Conservation (phyloP, 352 stramenopile species). For the Phytophthora ramorum region DNA sequence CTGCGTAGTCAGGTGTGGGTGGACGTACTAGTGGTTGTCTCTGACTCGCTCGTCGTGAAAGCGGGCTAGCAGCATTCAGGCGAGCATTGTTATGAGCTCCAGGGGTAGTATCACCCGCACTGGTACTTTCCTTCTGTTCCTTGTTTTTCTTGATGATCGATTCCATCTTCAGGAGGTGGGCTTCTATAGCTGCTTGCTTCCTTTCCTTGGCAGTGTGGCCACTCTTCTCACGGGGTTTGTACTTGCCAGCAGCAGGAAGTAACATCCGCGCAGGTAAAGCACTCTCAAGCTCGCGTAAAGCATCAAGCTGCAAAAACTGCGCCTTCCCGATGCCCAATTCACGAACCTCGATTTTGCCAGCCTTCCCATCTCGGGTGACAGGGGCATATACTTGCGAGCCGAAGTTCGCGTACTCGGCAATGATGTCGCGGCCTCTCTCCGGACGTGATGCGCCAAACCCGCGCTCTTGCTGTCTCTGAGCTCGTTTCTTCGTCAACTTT, state of each 20-base stretch:
- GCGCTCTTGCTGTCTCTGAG: slow-evolving; percentile 48
- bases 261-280: slow-evolving; percentile 61
- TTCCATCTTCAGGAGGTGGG: slow-evolving; percentile 90
- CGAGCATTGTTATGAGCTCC: background rate
- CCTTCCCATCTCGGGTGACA: slow-evolving; percentile 64
- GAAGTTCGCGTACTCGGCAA: slow-evolving; percentile 89
- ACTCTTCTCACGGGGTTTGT: slow-evolving; percentile 59
- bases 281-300: slow-evolving; percentile 70
- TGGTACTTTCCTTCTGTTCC: slow-evolving; percentile 39
- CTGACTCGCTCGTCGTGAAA: slow-evolving; percentile 44
- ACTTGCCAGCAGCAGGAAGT: slow-evolving; percentile 41
- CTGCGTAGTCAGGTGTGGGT: slow-evolving; percentile 79
- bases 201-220: slow-evolving; percentile 78
- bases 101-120: background rate
- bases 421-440: slow-evolving; percentile 81
- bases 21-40: slow-evolving; percentile 67
- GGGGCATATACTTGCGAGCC: slow-evolving; percentile 88
- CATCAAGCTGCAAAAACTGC: slow-evolving; percentile 60
- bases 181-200: slow-evolving; percentile 76
- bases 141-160: slow-evolving; percentile 76
- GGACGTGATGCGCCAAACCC: slow-evolving; percentile 36
- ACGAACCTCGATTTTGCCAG: slow-evolving; percentile 53
- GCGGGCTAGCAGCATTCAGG: slow-evolving; percentile 7
- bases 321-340: slow-evolving; percentile 67
- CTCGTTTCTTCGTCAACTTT: slow-evolving; percentile 90